Percentiles rank a stretch among this genome's conserved stretches.
Conservation (phyloP, 306 rosid genomes). For the Vachellia collinsii region DNA sequence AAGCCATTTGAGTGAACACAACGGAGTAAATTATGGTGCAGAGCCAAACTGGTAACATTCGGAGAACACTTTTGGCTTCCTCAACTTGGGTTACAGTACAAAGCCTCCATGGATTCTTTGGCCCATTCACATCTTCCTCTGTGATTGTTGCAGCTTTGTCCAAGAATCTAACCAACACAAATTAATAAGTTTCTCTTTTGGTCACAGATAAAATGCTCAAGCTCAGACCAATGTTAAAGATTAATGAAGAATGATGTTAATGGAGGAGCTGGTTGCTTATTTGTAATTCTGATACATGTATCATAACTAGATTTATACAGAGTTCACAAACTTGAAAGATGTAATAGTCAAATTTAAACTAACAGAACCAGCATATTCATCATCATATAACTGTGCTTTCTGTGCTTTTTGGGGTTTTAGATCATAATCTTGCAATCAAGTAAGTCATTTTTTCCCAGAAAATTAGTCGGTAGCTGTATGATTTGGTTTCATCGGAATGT, state of each 20-base stretch:
- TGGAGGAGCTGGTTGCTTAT: neutral
- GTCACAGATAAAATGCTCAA: neutral
- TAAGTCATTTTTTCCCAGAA: neutral
- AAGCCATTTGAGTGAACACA: conserved; percentile 73
- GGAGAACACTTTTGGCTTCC: conserved; percentile 62
- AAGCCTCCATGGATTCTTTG: conserved; percentile 57
- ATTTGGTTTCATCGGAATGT: conserved; percentile 12
- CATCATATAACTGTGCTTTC: neutral
- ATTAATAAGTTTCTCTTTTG: neutral
- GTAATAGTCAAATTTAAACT: neutral
- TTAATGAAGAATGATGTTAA: neutral
- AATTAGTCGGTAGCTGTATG: neutral
- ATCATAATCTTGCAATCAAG: neutral
- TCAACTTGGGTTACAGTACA: conserved; percentile 75
- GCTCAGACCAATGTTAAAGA: neutral
- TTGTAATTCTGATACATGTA: neutral
- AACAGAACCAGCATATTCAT: neutral
- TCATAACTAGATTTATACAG: neutral
- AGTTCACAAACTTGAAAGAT: conserved; percentile 3
- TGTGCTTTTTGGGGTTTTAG: neutral
- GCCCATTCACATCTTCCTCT: conserved; percentile 35
- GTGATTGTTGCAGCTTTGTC: conserved; percentile 71
- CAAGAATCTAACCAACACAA: conserved; percentile 48
- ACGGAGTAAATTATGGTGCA: conserved; percentile 69
- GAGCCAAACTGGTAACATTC: conserved; percentile 69